phyloP scores from a whole-genome alignment of 495 filamentous ascomycete species.

The Trichoderma asperelloides region DNA sequence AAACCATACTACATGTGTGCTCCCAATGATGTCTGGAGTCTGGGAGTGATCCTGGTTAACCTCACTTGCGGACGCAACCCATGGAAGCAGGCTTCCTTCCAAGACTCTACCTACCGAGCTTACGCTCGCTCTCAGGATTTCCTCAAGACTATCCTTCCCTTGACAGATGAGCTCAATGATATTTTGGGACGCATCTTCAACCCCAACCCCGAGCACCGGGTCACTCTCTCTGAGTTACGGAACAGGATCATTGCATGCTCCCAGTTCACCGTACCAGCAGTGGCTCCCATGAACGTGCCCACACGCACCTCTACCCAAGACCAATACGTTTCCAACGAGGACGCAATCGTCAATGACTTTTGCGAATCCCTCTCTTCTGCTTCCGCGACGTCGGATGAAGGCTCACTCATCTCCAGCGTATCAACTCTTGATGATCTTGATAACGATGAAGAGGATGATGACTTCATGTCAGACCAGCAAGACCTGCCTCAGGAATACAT shows the following conservation, averaged over 20 bases:
- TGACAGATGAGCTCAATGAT: constrained; percentile 81
- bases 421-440: constrained; percentile 39
- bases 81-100: constrained; percentile 88
- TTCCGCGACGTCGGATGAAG: constrained; percentile 35
- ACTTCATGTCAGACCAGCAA: constrained; percentile 26
- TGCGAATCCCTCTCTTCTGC: constrained; percentile 32
- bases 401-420: constrained; percentile 34
- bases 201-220: constrained; percentile 73
- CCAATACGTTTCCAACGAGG: constrained; percentile 37
- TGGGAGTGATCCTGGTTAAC: constrained; percentile 96
- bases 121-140: constrained; percentile 81
- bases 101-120: constrained; percentile 93
- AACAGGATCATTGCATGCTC: constrained; percentile 67
- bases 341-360: constrained; percentile 26
- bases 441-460: constrained; percentile 22
- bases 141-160: constrained; percentile 82
- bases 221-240: constrained; percentile 75
- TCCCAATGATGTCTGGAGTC: constrained; percentile 95
- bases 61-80: constrained; percentile 96
- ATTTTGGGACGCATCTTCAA: constrained; percentile 89
- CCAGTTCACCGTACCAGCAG: constrained; percentile 52
- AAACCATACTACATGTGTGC: constrained; percentile 82
- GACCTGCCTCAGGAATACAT: constrained; percentile 6
- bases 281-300: constrained; percentile 16
- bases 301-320: constrained; percentile 31